Evolutionary conservation across 768 basidiomycete genomes (phyloP).

Genomic region (Mycena amicta): DNA sequence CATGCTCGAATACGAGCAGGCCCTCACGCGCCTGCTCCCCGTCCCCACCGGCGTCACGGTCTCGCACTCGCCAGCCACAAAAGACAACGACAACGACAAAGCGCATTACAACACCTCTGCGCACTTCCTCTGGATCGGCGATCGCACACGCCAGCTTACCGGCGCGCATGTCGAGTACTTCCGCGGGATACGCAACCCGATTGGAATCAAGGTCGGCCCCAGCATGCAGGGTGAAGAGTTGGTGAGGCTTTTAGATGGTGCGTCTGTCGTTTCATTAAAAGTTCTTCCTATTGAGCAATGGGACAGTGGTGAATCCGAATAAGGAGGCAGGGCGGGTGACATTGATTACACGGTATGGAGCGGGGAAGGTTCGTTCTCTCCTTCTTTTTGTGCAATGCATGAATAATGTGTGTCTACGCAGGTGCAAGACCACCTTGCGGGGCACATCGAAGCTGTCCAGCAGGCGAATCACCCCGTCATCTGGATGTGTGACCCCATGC

Average conservation of each 20-base stretch:
- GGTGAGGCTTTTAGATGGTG: conserved; percentile 73
- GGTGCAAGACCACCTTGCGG: conserved; percentile 75
- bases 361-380: conserved; percentile 60
- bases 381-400: neutral
- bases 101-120: conserved; percentile 89
- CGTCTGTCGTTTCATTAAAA: conserved; percentile 27
- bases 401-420: conserved; percentile 32
- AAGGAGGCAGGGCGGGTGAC: conserved; percentile 84
- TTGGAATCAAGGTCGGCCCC: conserved; percentile 96
- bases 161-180: conserved; percentile 98
- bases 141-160: conserved; percentile 87
- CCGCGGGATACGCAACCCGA: conserved; percentile 87
- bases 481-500: conserved; percentile 99
- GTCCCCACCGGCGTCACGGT: conserved; percentile 32
- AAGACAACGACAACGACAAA: too few species aligned
- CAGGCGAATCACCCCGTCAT: conserved; percentile 81
- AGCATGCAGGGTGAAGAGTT: conserved; percentile 81
- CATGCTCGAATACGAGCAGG: conserved; percentile 90
- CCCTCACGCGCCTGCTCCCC: conserved; percentile 76
- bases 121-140: conserved; percentile 97
- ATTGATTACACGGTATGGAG: conserved; percentile 92
- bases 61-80: conserved; percentile 19
- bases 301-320: conserved; percentile 84
- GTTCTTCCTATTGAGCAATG: neutral
- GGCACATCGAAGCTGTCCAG: conserved; percentile 83